Percentiles rank a stretch among this genome's conserved stretches.
These are phyloP conservation scores for Lignosus rhinocerotis DNA, from an alignment of 1,284 basidiomycete genomes.

Conservation along the genomic window DNA sequence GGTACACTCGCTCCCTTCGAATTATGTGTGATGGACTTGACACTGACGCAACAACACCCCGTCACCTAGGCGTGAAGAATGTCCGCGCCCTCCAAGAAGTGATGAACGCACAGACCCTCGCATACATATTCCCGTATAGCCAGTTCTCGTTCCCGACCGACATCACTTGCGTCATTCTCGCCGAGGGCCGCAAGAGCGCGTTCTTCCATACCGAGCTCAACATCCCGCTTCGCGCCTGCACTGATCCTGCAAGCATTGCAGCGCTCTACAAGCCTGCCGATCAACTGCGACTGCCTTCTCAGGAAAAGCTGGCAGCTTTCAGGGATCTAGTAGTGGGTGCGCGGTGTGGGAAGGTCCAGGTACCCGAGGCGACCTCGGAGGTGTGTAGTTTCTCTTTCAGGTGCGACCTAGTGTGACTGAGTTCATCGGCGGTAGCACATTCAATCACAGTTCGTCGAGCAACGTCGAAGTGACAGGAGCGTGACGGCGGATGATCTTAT, in stretches of 20 bases:
- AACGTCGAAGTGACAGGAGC: conserved; percentile 47
- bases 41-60: background rate
- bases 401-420: background rate
- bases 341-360: conserved; percentile 43
- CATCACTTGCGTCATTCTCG: conserved; percentile 62
- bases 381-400: conserved; percentile 34
- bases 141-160: conserved; percentile 78
- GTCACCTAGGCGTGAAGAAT: conserved; percentile 60
- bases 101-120: conserved; percentile 68
- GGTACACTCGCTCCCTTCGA: conserved; percentile 37
- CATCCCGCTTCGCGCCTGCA: conserved; percentile 43
- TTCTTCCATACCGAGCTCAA: conserved; percentile 67
- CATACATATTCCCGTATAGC: conserved; percentile 82
- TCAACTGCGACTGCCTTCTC: conserved; percentile 44
- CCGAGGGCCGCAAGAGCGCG: conserved; percentile 65
- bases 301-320: conserved; percentile 50
- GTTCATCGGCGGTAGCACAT: conserved; percentile 49
- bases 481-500: conserved; percentile 63
- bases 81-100: conserved; percentile 69
- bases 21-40: background rate
- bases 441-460: conserved; percentile 71
- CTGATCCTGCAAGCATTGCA: conserved; percentile 12
- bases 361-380: conserved; percentile 55
- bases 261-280: conserved; percentile 50
- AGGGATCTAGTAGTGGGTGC: conserved; percentile 57